Evolutionary conservation across 1,284 basidiomycete species (phyloP).

Genomic region (Earliella scabrosa): DNA sequence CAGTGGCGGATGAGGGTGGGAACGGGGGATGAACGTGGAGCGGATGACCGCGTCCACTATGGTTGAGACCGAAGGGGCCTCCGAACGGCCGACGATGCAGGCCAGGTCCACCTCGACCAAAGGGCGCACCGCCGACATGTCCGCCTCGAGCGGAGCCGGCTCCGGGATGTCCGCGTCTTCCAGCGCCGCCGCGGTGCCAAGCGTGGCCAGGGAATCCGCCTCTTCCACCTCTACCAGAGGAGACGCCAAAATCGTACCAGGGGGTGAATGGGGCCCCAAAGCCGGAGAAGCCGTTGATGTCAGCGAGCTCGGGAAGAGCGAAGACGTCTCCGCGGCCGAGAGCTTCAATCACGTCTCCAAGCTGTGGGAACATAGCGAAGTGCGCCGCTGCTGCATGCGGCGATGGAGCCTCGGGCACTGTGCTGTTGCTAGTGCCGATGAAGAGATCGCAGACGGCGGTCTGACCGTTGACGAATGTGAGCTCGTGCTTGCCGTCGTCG

Average conservation of each 20-base stretch:
- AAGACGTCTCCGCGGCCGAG: slow-evolving; percentile 1
- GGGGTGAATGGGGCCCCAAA: too few species aligned
- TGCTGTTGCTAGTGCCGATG: slow-evolving; percentile 39
- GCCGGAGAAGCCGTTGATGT: neutral
- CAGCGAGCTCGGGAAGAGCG: neutral
- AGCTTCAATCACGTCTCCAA: slow-evolving; percentile 1
- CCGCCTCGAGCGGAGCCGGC: too few species aligned
- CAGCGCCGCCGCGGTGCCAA: too few species aligned
- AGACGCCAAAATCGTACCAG: too few species aligned
- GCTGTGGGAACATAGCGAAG: neutral
- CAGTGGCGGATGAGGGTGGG: neutral
- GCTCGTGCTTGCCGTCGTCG: slow-evolving; percentile 5
- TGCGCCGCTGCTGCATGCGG: too few species aligned
- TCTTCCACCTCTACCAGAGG: too few species aligned
- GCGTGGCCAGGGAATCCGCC: too few species aligned
- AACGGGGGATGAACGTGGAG: neutral
- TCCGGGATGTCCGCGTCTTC: too few species aligned
- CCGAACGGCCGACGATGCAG: neutral
- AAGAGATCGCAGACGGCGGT: slow-evolving; percentile 28
- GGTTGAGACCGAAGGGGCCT: neutral
- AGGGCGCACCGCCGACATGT: too few species aligned
- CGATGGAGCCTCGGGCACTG: neutral
- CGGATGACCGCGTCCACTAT: neutral
- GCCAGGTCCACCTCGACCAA: too few species aligned
- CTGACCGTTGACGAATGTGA: slow-evolving; percentile 7